phyloP scores from a whole-genome alignment of 176 grass and related monocot species.

The Phoenix roebelenii region DNA sequence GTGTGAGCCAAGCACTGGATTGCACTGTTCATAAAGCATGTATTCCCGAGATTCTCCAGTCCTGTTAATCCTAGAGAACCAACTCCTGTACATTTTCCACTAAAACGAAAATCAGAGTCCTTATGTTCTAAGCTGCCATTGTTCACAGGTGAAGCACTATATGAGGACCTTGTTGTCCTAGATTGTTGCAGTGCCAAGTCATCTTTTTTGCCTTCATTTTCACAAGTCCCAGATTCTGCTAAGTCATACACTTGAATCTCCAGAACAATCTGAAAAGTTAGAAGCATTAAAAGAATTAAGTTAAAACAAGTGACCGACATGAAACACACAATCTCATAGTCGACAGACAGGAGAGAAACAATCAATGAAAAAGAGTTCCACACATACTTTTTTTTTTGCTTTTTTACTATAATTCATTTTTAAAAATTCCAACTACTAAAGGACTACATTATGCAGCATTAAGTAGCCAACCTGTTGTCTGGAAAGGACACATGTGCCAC shows the following conservation, averaged over 20 bases:
- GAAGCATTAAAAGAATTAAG: conserved; percentile 16
- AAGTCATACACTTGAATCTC: conserved; percentile 89
- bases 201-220: conserved; percentile 38
- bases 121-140: conserved; percentile 35
- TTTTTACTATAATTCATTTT: too few species aligned
- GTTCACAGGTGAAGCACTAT: conserved; percentile 1
- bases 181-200: conserved; percentile 32
- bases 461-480: too few species aligned
- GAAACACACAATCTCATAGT: too few species aligned
- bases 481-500: too few species aligned
- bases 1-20: conserved; percentile 95
- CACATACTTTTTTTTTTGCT: too few species aligned
- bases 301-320: too few species aligned
- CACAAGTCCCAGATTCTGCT: conserved; percentile 40
- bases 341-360: too few species aligned
- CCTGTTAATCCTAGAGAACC: conserved; percentile 61
- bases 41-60: conserved; percentile 96
- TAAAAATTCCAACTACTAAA: too few species aligned
- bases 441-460: too few species aligned
- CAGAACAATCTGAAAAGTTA: conserved; percentile 56
- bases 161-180: conserved; percentile 3
- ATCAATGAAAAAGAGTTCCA: too few species aligned
- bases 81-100: conserved; percentile 38
- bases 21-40: conserved; percentile 98
- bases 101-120: conserved; percentile 26